Base-by-base conservation (phyloP, 2,329 filamentous ascomycete species). In the Stemphylium beticola region DNA sequence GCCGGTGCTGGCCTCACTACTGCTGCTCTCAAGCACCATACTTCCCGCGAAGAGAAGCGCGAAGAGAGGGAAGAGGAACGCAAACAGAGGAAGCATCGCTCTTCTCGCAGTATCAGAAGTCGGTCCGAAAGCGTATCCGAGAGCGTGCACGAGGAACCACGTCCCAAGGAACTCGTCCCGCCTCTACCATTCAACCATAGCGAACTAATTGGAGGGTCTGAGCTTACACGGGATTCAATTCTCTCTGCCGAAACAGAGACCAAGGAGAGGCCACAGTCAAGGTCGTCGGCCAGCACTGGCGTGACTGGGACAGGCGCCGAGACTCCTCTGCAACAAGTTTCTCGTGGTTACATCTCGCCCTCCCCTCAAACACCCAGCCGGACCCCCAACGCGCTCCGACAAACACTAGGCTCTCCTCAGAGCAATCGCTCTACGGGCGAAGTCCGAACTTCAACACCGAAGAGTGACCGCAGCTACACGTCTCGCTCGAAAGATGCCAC, bases 211-310 rank as follows among this genome's bases (percentile, higher is more conserved):
- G 45, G 51, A 26, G 86, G 90, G 37, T 96, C 93, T 0, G 93
- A 97, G 46, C 76, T 97, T 50, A 98, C 93, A 0, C 84, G 93
- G 64, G 89, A 89, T 14, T 97, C 93, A 0, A 91, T 98, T 49
- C 77, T 95, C 15, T 95, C 93, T 4, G 90, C 91, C 26, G 87
- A 90, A 24, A 91, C 90, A 0, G 91, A 91, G 60, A 73, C 71
- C 1, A 71, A 67, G 18, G 65, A 67, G 10, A 81, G 87, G 46
- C 88, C 90, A 14, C 82, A 55, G 17, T 67, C 65, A 22, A 86
- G 87, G 18, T 88, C 82, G 4, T 67, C 87, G 83, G 65, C 84
- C 84, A 76, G 76, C 44, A 66, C 81, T 76, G 66, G 66, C 11
- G 48, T 65, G 15, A 66, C 81, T 76, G 66, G 66, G 9, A 67